Conservation (phyloP, 352 stramenopile species). For the Blastocystis sp. region DNA sequence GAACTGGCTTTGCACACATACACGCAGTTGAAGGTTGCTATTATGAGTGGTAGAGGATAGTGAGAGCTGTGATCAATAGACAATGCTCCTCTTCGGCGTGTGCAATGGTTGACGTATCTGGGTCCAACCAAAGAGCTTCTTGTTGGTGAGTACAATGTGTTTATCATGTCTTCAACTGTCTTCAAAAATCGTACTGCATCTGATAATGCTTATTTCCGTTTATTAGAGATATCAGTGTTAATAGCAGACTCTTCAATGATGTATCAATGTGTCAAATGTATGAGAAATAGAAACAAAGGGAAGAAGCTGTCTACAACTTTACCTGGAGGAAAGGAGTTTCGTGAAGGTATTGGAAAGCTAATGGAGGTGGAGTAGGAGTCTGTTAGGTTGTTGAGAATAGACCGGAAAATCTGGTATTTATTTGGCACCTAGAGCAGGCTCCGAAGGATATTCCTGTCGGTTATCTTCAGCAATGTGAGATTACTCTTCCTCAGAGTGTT, state of each 20-base stretch:
- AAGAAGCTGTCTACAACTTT: background rate
- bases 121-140: background rate
- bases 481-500: background rate
- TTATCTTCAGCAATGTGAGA: background rate
- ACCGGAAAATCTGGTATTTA: background rate
- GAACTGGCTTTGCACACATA: background rate
- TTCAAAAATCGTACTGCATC: background rate
- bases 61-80: background rate
- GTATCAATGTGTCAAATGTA: background rate
- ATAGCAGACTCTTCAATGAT: constrained; percentile 25
- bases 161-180: background rate
- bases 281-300: background rate
- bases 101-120: constrained; percentile 27
- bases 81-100: background rate
- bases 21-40: constrained; percentile 29
- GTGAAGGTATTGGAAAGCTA: background rate
- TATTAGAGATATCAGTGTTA: background rate
- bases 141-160: constrained; percentile 38
- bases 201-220: constrained; percentile 23
- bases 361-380: constrained; percentile 29
- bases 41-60: background rate
- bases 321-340: background rate
- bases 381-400: background rate
- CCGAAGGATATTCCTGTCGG: background rate
- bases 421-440: background rate